Evolutionary conservation across 2,329 filamentous ascomycete genomes (phyloP), one percentile per base, ranked within the genome.

Genomic region (Fusarium buharicum): DNA sequence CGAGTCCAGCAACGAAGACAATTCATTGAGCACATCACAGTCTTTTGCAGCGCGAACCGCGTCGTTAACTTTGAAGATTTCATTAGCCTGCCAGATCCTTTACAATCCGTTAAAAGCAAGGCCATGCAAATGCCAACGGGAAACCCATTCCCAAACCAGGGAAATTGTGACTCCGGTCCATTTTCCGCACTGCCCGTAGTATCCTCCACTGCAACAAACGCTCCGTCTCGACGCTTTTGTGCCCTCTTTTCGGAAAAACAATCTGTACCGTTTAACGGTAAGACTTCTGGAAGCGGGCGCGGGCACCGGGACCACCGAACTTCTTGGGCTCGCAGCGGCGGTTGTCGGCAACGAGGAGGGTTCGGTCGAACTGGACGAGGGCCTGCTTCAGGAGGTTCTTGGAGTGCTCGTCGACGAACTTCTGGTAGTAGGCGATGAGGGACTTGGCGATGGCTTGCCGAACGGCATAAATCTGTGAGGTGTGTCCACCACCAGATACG

Each of bases 351-450:
- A 99, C 95, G 78, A 99, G 91, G 72, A 99, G 90, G 79, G 93
- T 96, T 78, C 93, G 89, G 87, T 97, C 93, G 86, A 94, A 99
- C 81, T 93, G 88, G 77, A 94, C 91, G 74, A 99, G 89, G 73
- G 92, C 91, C 84, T 94, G 90, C 92, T 98, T 99, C 78, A 99
- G 88, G 84, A 93, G 87, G 89, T 98, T 97, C 91, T 99, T 99
- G 86, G 91, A 92, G 91, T 98, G 93, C 91, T 99, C 95, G 79
- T 99, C 95, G 83, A 98, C 92, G 85, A 90, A 99, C 88, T 99
- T 97, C 86, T 97, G 94, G 91, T 97, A 98, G 90, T 97, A 97
- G 82, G 93, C 77, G 72, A 79, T 76, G 58, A 79, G 72, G 61
- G 76, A 74, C 89, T 98, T 99, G 85, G 93, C 89, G 49, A 99